Evolutionary conservation across 441 rosid species (phyloP).

Genomic region (Erysimum pusillum): DNA sequence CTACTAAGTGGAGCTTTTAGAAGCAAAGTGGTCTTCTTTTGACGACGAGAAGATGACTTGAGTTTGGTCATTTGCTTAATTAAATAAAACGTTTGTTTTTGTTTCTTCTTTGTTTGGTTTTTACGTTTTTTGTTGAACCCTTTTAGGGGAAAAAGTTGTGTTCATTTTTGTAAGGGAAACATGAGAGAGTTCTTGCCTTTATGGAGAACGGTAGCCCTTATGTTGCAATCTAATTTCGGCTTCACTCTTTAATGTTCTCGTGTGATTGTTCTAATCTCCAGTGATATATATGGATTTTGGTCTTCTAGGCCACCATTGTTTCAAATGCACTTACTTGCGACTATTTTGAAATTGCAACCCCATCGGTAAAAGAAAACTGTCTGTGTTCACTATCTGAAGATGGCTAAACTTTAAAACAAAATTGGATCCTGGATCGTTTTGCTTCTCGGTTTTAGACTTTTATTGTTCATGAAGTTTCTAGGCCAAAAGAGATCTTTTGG

Average conservation of each 20-base stretch:
- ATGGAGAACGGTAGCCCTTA: not conserved
- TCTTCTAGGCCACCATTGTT: not conserved
- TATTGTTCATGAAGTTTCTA: too few species aligned
- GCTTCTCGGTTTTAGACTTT: not conserved
- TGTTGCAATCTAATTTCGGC: conserved; percentile 33
- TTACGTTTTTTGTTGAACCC: conserved; percentile 18
- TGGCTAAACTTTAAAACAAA: not conserved
- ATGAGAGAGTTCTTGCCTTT: conserved; percentile 17
- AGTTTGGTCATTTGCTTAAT: conserved; percentile 30
- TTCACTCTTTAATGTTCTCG: not conserved
- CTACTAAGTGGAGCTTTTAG: conserved; percentile 53
- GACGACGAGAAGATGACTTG: conserved; percentile 33
- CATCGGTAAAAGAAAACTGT: not conserved
- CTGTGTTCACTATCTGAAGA: not conserved
- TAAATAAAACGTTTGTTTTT: conserved; percentile 28
- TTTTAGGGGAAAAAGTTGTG: conserved; percentile 18
- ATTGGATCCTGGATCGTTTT: not conserved
- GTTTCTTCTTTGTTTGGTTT: conserved; percentile 5
- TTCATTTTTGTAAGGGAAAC: conserved; percentile 40
- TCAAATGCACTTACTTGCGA: too few species aligned
- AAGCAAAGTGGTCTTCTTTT: conserved; percentile 26
- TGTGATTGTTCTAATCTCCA: not conserved
- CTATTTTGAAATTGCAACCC: not conserved
- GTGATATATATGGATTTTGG: not conserved
- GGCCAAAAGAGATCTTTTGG: too few species aligned